phyloP scores from a whole-genome alignment of 768 basidiomycete genomes.

The Pseudohyphozyma bogoriensis region DNA sequence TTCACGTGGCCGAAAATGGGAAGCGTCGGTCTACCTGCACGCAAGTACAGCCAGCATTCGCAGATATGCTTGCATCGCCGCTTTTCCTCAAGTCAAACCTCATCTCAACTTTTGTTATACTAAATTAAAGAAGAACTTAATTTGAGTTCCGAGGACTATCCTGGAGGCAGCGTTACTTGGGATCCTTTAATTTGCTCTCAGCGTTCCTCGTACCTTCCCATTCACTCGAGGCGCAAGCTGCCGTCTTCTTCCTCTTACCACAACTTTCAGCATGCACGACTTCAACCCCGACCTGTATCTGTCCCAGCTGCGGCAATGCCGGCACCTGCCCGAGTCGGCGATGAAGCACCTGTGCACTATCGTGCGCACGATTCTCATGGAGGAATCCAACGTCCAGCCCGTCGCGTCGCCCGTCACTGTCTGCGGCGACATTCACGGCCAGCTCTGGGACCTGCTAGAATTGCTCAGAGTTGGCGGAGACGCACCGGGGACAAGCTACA shows the following conservation, averaged over 20 bases:
- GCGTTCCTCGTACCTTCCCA: neutral
- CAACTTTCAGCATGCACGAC: neutral
- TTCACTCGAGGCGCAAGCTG: neutral
- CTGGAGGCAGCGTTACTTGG: no score
- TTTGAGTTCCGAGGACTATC: no score
- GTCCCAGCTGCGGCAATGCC: conserved; percentile 38
- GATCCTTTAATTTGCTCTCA: neutral
- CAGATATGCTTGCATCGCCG: no score
- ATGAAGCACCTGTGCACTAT: conserved; percentile 39
- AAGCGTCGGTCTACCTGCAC: no score
- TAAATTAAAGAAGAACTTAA: no score
- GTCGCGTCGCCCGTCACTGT: conserved; percentile 43
- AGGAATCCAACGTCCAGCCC: conserved; percentile 43
- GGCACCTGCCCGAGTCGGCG: conserved; percentile 40
- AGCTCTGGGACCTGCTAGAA: conserved; percentile 43
- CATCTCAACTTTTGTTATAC: no score
- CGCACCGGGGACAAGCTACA: conserved; percentile 38
- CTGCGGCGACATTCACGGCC: conserved; percentile 45
- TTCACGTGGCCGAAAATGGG: no score
- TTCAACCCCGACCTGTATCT: conserved; percentile 21
- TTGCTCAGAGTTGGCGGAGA: conserved; percentile 38
- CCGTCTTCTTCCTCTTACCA: neutral
- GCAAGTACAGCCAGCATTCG: no score
- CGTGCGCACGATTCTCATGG: conserved; percentile 40
- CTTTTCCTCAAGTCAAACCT: no score